phyloP scores from a whole-genome alignment of 1,284 basidiomycete species.

The Leccinum huronense region DNA sequence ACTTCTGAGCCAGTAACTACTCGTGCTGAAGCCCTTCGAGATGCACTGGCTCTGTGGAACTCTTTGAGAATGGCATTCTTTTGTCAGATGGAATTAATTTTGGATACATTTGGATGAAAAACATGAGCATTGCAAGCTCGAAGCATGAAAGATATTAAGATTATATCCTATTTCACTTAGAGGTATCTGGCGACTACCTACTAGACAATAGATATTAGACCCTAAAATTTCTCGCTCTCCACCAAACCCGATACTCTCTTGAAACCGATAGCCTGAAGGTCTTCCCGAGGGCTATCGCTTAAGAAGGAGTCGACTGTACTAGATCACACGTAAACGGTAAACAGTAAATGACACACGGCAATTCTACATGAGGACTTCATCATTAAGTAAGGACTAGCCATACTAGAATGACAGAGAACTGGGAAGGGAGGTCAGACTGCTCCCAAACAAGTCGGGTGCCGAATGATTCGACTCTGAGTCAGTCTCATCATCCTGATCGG shows the following conservation, averaged over 20 bases:
- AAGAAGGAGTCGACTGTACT: background rate
- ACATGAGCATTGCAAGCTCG: background rate
- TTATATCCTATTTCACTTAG: background rate
- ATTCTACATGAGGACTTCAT: too few relatives aligned
- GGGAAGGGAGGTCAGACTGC: background rate
- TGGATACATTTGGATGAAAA: background rate
- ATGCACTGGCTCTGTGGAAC: too few relatives aligned
- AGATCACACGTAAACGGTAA: background rate
- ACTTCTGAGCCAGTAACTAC: too few relatives aligned
- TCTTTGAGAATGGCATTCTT: too few relatives aligned
- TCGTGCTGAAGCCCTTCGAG: too few relatives aligned
- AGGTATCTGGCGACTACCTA: background rate
- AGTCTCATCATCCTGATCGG: too few relatives aligned
- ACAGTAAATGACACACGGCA: too few relatives aligned
- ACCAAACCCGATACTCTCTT: background rate
- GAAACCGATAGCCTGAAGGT: background rate
- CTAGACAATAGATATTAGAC: background rate
- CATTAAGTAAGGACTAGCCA: background rate
- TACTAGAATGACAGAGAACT: background rate
- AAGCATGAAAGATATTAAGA: background rate
- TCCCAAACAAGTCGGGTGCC: background rate
- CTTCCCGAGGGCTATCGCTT: constrained; percentile 1
- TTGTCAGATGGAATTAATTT: background rate
- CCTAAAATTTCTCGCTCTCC: background rate
- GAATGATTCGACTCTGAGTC: background rate